phyloP scores from a whole-genome alignment of 192 early-diverging fungal species.

The Podila verticillata region DNA sequence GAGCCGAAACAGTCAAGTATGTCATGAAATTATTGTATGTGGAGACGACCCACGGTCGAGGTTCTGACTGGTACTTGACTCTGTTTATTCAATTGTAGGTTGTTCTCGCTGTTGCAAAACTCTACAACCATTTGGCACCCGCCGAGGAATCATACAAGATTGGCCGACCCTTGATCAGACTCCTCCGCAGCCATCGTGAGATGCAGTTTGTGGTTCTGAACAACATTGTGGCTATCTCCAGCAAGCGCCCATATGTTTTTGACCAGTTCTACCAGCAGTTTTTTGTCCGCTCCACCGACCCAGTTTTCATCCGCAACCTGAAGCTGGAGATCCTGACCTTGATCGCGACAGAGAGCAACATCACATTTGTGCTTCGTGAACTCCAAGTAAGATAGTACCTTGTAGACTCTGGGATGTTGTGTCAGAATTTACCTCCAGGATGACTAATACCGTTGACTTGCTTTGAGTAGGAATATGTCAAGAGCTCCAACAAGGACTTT shows the following conservation, averaged over 20 bases:
- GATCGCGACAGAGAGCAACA: slow-evolving; percentile 75
- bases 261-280: slow-evolving; percentile 80
- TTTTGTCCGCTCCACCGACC: slow-evolving; percentile 81
- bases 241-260: slow-evolving; percentile 74
- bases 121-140: slow-evolving; percentile 75
- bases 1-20: slow-evolving; percentile 85
- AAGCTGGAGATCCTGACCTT: slow-evolving; percentile 88
- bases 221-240: slow-evolving; percentile 81
- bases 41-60: not conserved
- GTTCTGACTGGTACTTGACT: too few species aligned
- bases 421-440: too few species aligned
- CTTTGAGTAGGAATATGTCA: slow-evolving; percentile 67
- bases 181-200: slow-evolving; percentile 79
- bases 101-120: slow-evolving; percentile 73
- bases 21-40: not conserved
- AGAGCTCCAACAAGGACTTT: slow-evolving; percentile 71
- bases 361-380: slow-evolving; percentile 75
- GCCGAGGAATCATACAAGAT: slow-evolving; percentile 62
- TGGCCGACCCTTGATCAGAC: slow-evolving; percentile 78
- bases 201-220: slow-evolving; percentile 79
- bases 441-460: too few species aligned
- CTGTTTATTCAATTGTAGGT: slow-evolving; percentile 54
- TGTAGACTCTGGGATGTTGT: not conserved
- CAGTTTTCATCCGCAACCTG: slow-evolving; percentile 77
- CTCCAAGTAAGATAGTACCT: slow-evolving; percentile 61